Percentiles rank a stretch among this genome's conserved stretches.
Conservation (phyloP, 495 filamentous ascomycete species). For the Aspergillus kassunensis region DNA sequence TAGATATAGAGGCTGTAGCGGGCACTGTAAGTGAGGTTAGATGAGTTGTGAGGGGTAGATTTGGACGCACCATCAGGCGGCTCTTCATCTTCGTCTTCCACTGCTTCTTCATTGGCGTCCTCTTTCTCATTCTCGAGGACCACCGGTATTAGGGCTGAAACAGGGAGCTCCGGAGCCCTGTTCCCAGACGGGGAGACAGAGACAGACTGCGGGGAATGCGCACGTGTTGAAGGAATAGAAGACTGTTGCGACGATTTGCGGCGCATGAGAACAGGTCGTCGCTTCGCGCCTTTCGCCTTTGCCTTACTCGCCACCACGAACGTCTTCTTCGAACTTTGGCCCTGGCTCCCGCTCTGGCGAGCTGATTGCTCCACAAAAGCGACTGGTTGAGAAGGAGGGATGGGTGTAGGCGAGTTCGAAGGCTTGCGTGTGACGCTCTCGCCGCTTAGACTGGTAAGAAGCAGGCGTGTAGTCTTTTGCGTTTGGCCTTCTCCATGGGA, state of each 20-base stretch:
- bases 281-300: conserved; percentile 29
- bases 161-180: not conserved
- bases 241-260: conserved; percentile 40
- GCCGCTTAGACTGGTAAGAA: conserved; percentile 25
- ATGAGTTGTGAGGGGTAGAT: not conserved
- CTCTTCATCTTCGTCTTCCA: not conserved
- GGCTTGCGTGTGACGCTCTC: conserved; percentile 32
- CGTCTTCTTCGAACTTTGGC: conserved; percentile 31
- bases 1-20: too few relatives aligned
- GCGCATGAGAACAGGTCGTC: conserved; percentile 39
- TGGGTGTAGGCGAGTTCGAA: conserved; percentile 27
- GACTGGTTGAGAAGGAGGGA: conserved; percentile 14
- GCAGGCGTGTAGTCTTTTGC: conserved; percentile 35
- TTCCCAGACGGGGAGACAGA: not conserved
- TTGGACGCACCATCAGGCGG: conserved; percentile 1
- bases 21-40: too few relatives aligned
- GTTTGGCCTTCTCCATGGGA: conserved; percentile 22
- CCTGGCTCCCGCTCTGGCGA: too few relatives aligned
- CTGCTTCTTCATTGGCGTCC: not conserved
- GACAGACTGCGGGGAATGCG: conserved; percentile 14
- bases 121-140: not conserved
- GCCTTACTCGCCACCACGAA: conserved; percentile 29
- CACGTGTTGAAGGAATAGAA: conserved; percentile 12
- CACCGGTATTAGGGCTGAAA: too few relatives aligned
- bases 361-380: conserved; percentile 4